Percentiles rank a stretch among this genome's conserved stretches.
phyloP scores from a whole-genome alignment of 78 protist species.

The Protostelium mycophagum region DNA sequence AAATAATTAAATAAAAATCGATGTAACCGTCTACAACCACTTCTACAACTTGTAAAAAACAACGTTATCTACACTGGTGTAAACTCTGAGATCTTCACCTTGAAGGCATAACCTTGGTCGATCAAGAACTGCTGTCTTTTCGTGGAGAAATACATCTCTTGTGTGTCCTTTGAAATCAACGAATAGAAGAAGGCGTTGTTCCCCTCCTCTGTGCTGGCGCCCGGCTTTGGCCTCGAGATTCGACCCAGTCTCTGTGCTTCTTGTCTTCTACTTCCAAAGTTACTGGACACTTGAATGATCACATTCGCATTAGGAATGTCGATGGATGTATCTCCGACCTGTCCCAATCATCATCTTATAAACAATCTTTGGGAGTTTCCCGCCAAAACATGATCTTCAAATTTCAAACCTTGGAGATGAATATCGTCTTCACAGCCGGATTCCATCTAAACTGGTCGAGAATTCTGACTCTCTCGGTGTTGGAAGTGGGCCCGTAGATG shows the following conservation, averaged over 20 bases:
- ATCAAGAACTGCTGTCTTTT: conserved; percentile 96
- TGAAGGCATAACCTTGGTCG: conserved; percentile 90
- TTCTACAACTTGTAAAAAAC: too few relatives aligned
- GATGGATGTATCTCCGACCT: conserved; percentile 94
- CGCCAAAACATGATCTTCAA: too few relatives aligned
- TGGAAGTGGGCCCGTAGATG: conserved; percentile 78
- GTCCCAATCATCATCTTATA: too few relatives aligned
- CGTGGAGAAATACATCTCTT: conserved; percentile 90
- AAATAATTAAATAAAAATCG: too few relatives aligned
- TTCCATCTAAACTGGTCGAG: conserved; percentile 59
- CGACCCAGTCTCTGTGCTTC: conserved; percentile 99
- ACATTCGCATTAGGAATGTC: conserved; percentile 97
- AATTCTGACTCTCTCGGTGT: conserved; percentile 59
- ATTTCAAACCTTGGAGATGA: conserved; percentile 78
- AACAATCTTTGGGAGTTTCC: too few relatives aligned
- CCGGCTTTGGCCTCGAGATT: conserved; percentile 91
- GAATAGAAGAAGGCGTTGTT: conserved; percentile 97
- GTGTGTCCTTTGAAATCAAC: conserved; percentile 91
- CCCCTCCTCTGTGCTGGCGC: conserved; percentile 37
- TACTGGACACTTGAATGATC: conserved; percentile 93
- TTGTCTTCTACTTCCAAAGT: conserved; percentile 93
- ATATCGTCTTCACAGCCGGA: conserved; percentile 48
- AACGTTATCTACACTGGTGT: too few relatives aligned
- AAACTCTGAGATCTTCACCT: too few relatives aligned
- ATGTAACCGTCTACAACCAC: too few relatives aligned